Evolutionary conservation across 768 basidiomycete species (phyloP).

Genomic region (Rhizopogon rudus): DNA sequence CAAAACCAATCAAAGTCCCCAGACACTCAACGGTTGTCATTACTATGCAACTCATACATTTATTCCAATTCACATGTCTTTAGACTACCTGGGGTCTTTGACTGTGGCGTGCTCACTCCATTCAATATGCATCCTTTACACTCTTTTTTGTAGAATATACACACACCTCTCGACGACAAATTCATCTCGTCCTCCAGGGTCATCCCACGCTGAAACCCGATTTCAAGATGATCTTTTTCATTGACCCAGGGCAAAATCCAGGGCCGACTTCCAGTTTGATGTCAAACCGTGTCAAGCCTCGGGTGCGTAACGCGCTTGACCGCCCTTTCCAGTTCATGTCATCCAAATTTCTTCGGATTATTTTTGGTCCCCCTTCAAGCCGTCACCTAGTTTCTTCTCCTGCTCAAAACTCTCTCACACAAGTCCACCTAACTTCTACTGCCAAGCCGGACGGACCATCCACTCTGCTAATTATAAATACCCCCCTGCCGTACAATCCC

Average conservation of each 20-base stretch:
- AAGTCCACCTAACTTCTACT: background rate
- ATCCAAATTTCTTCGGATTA: background rate
- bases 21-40: background rate
- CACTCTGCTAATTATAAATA: background rate
- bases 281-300: background rate
- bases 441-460: conserved; percentile 14
- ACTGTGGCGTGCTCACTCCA: too few relatives aligned
- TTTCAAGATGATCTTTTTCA: too few relatives aligned
- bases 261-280: background rate
- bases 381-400: conserved; percentile 5
- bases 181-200: too few relatives aligned
- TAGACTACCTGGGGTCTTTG: conserved; percentile 11
- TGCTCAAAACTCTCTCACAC: conserved; percentile 8
- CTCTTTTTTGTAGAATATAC: too few relatives aligned
- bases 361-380: conserved; percentile 4
- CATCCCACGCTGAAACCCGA: too few relatives aligned
- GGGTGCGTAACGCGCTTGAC: background rate
- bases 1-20: background rate
- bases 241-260: background rate
- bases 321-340: background rate
- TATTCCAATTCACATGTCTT: conserved; percentile 23
- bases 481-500: background rate
- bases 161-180: too few relatives aligned
- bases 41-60: too few relatives aligned
- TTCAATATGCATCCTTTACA: too few relatives aligned